Evolutionary conservation across 1,139 yeast species (phyloP), one percentile per base, ranked within the genome.

Genomic region (Saccharomyces hybrid): DNA sequence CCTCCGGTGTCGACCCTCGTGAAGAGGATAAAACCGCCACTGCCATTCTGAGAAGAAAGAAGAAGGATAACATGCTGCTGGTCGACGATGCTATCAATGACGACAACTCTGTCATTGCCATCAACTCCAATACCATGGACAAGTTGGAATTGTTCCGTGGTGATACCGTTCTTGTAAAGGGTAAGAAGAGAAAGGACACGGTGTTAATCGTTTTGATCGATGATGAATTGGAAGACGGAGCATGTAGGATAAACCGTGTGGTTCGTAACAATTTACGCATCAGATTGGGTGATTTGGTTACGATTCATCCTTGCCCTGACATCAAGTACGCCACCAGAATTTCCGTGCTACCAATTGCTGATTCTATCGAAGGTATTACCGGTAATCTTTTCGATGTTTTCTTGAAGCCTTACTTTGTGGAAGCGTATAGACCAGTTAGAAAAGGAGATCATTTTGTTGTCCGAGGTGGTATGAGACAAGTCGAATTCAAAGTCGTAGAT

Each of bases 381-480:
- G 99, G 99, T 57, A 89, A 97, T n/a, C 78, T 93, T 65, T 93
- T 93, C 66, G 99, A 93, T 68, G 97, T 93, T 47, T 93, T 86
- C 77, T 81, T 93, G 73, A 93, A 93, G 77, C 99, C 99, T 51
- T 93, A 93, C 77, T 93, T 95, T 71, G 97, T 93, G 55, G 99
- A 93, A 75, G 98, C 99, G 55, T 93, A 93, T 76, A 84, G 99
- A 74, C 99, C 99, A 1, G 97, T 93, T 51, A 85, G 98, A 74
- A 93, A 91, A 72, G 98, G 98, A 61, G 99, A 93, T 70, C 86
- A 88, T 65, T 93, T 93, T 75, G 84, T 95, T 47, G 98, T 90
- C 34, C 83, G 99, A 71, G 99, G 99, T 68, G 97, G 98, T 72
- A 86, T 93, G 99, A 84, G 99, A 75, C 98, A 91, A 73, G 99